Evolutionary conservation across 805 yeast genomes (phyloP).

Genomic region (Lipomyces spencermartinsiae): DNA sequence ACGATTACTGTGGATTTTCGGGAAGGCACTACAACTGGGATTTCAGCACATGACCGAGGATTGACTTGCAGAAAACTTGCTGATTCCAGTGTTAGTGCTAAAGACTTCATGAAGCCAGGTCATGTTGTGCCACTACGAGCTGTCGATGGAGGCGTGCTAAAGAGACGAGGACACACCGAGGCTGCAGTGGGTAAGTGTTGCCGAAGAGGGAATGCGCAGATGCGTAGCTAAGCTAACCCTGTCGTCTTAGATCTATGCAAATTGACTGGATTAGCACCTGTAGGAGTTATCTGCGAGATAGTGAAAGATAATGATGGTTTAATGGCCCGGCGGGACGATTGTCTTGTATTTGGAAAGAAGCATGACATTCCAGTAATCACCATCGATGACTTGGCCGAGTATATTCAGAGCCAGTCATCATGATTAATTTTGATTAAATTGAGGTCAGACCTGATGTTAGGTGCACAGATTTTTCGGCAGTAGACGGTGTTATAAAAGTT

Average conservation of each 20-base stretch:
- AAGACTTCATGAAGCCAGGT: conserved; percentile 87
- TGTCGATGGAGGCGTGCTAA: conserved; percentile 76
- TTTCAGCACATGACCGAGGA: conserved; percentile 92
- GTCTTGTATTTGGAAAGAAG: conserved; percentile 68
- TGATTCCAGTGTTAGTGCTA: conserved; percentile 58
- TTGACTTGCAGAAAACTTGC: conserved; percentile 79
- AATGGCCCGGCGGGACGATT: conserved; percentile 93
- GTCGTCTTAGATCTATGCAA: conserved; percentile 65
- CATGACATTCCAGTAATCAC: conserved; percentile 74
- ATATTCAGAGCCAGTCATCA: conserved; percentile 46
- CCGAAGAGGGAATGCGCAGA: not conserved
- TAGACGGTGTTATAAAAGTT: not conserved
- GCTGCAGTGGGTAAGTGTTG: conserved; percentile 67
- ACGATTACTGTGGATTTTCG: conserved; percentile 88
- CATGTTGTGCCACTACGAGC: conserved; percentile 94
- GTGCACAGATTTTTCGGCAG: not conserved
- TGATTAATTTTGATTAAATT: not conserved
- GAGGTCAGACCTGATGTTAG: not conserved
- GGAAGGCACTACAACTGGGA: conserved; percentile 95
- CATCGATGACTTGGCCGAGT: conserved; percentile 72
- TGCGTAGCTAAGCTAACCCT: not conserved
- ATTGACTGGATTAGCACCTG: conserved; percentile 80
- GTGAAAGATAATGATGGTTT: conserved; percentile 92
- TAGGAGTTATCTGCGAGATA: conserved; percentile 90
- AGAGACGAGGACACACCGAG: conserved; percentile 95